Percentiles rank a stretch among this genome's conserved stretches.
Evolutionary conservation across 2,329 filamentous ascomycete species (phyloP).

Genomic region (Monilinia vaccinii-corymbosi): DNA sequence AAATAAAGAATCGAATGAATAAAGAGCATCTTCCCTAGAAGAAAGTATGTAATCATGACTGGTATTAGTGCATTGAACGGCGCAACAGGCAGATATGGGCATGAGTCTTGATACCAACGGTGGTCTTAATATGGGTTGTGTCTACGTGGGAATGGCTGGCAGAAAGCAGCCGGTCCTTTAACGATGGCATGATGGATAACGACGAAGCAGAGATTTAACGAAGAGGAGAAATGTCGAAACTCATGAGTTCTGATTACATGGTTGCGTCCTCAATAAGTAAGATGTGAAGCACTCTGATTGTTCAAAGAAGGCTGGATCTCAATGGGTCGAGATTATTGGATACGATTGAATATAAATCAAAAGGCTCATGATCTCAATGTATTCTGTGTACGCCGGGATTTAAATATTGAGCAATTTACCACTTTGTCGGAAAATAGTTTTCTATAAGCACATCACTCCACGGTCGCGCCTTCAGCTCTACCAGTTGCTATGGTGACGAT

Average conservation of each 20-base stretch:
- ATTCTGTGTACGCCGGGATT: background rate
- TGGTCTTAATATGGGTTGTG: background rate
- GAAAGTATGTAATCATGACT: conserved; percentile 8
- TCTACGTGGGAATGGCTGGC: conserved; percentile 5
- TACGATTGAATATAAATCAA: background rate
- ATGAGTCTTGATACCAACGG: conserved; percentile 8
- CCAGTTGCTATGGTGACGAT: conserved; percentile 3
- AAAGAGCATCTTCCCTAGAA: background rate
- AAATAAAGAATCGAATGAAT: conserved; percentile 13
- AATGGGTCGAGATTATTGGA: background rate
- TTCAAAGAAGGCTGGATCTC: background rate
- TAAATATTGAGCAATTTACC: background rate
- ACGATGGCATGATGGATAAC: conserved; percentile 2
- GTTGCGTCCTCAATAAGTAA: background rate
- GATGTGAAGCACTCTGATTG: background rate
- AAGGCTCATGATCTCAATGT: background rate
- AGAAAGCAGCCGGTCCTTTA: background rate
- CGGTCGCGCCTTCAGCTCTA: background rate
- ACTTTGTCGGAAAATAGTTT: background rate
- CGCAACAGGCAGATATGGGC: conserved; percentile 10
- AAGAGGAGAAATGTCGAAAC: background rate
- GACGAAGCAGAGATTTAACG: background rate
- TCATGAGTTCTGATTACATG: background rate
- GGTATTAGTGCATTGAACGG: conserved; percentile 14
- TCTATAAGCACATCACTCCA: background rate